These are phyloP conservation scores for Stachybotrys chlorohalonatus DNA, from an alignment of 2,329 filamentous ascomycete species.

Conservation along the genomic window DNA sequence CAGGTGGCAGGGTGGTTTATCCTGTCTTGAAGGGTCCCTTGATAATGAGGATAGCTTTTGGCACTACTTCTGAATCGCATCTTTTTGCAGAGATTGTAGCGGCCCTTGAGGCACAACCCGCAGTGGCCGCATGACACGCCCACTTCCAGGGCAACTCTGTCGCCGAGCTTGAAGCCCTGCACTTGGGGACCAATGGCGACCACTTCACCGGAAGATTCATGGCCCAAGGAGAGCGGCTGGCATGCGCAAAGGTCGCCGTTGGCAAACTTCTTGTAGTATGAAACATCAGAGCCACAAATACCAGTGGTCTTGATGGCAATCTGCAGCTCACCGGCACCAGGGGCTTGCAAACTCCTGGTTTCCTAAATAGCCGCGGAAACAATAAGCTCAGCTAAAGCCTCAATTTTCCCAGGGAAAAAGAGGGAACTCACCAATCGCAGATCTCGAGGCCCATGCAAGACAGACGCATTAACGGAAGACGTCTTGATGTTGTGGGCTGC, in stretches of 20 bases:
- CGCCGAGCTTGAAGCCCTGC: slow-evolving; percentile 42
- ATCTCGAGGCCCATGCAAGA: slow-evolving; percentile 48
- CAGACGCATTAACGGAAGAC: slow-evolving; percentile 41
- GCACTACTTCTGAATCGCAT: slow-evolving; percentile 54
- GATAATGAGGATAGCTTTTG: slow-evolving; percentile 54
- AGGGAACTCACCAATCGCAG: slow-evolving; percentile 42
- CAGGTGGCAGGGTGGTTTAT: slow-evolving; percentile 54
- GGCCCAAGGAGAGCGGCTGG: slow-evolving; percentile 55
- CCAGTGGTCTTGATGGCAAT: slow-evolving; percentile 57
- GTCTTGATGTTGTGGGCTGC: slow-evolving; percentile 26
- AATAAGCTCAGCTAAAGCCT: slow-evolving; percentile 5
- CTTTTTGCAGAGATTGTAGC: slow-evolving; percentile 54
- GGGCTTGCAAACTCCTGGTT: slow-evolving; percentile 36
- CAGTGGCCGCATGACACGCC: slow-evolving; percentile 45
- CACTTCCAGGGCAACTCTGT: slow-evolving; percentile 50
- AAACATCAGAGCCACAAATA: slow-evolving; percentile 62
- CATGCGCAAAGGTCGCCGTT: slow-evolving; percentile 62
- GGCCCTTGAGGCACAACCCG: slow-evolving; percentile 39
- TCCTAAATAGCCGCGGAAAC: slow-evolving; percentile 30
- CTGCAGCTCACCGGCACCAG: slow-evolving; percentile 47
- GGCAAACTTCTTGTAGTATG: slow-evolving; percentile 64
- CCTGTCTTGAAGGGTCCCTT: slow-evolving; percentile 52
- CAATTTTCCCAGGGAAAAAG: slow-evolving; percentile 2
- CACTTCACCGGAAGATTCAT: slow-evolving; percentile 52
- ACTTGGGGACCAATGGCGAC: slow-evolving; percentile 45